A percentile compares a stretch with the other conserved stretches of the same genome.
Conservation (phyloP, 805 yeast species). For the Candida tammaniensis region DNA sequence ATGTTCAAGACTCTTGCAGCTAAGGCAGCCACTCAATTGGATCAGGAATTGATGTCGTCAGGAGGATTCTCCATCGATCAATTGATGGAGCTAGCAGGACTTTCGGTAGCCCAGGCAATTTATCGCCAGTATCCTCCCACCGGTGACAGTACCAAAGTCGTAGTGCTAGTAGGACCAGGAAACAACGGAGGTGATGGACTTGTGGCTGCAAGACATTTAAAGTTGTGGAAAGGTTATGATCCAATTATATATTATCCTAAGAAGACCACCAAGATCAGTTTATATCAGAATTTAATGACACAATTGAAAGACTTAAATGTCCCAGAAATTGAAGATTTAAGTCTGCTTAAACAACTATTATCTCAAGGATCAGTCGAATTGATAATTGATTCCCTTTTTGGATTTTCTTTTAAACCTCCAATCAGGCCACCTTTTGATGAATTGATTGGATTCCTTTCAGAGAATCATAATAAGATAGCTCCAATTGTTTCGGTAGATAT, state of each 20-base stretch:
- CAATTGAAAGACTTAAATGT: slow-evolving; percentile 70
- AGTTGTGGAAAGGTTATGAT: slow-evolving; percentile 60
- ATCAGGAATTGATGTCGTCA: slow-evolving; percentile 81
- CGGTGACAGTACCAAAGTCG: slow-evolving; percentile 37
- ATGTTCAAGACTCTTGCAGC: slow-evolving; percentile 33
- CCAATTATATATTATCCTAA: slow-evolving; percentile 84
- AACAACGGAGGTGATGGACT: slow-evolving; percentile 97
- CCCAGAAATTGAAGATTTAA: slow-evolving; percentile 45
- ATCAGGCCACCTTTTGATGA: slow-evolving; percentile 73
- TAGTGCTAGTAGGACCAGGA: slow-evolving; percentile 90
- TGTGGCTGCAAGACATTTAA: slow-evolving; percentile 90
- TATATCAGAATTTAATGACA: slow-evolving; percentile 57
- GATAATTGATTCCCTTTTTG: slow-evolving; percentile 80
- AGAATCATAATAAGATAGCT: slow-evolving; percentile 38
- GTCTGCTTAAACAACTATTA: slow-evolving; percentile 19
- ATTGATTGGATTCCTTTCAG: slow-evolving; percentile 23
- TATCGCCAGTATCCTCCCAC: slow-evolving; percentile 62
- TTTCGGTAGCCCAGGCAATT: slow-evolving; percentile 88
- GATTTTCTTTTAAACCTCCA: slow-evolving; percentile 91
- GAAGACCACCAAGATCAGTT: slow-evolving; percentile 45
- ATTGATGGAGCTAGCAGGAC: slow-evolving; percentile 94
- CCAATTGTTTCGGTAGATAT: slow-evolving; percentile 84
- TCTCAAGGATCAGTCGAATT: slow-evolving; percentile 25
- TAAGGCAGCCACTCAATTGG: slow-evolving; percentile 70
- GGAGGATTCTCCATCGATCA: slow-evolving; percentile 83